Evolutionary conservation across 1,284 basidiomycete genomes (phyloP).

Genomic region (Cystobasidium slooffiae): DNA sequence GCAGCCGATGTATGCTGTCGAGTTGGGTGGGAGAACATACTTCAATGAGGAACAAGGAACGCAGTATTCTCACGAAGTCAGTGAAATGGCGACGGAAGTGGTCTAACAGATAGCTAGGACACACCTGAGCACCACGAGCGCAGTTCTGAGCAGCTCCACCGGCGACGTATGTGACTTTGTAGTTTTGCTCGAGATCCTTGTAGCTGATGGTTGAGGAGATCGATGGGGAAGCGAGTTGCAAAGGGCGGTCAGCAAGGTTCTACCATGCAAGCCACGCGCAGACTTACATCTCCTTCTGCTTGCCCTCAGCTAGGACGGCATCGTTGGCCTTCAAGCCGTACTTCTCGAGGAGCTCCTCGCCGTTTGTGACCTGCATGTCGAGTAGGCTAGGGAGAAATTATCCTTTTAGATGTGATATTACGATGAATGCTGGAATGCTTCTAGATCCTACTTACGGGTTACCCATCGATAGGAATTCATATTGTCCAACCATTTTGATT

Average conservation of each 20-base stretch:
- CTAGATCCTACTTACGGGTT: conserved; percentile 51
- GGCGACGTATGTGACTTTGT: conserved; percentile 87
- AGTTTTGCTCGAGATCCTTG: conserved; percentile 78
- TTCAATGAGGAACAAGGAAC: conserved; percentile 56
- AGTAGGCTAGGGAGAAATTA: conserved; percentile 50
- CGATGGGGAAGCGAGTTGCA: background rate
- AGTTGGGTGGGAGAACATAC: conserved; percentile 86
- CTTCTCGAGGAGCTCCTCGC: conserved; percentile 82
- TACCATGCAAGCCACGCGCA: background rate
- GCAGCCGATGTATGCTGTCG: conserved; percentile 92
- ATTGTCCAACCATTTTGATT: conserved; percentile 33
- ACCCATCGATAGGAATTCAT: conserved; percentile 53
- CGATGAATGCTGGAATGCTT: background rate
- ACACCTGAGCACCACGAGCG: conserved; percentile 90
- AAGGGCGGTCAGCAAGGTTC: conserved; percentile 11
- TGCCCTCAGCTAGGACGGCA: conserved; percentile 89
- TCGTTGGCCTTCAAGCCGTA: conserved; percentile 94
- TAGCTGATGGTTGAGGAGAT: conserved; percentile 65
- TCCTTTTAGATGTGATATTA: background rate
- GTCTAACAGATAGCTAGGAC: conserved; percentile 57
- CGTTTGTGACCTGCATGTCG: conserved; percentile 61
- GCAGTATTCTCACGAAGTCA: conserved; percentile 11
- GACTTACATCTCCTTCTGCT: conserved; percentile 79
- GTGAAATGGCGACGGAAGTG: background rate
- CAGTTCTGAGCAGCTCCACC: conserved; percentile 97